Conservation (phyloP, 768 basidiomycete species). For the Lactarius indigo region DNA sequence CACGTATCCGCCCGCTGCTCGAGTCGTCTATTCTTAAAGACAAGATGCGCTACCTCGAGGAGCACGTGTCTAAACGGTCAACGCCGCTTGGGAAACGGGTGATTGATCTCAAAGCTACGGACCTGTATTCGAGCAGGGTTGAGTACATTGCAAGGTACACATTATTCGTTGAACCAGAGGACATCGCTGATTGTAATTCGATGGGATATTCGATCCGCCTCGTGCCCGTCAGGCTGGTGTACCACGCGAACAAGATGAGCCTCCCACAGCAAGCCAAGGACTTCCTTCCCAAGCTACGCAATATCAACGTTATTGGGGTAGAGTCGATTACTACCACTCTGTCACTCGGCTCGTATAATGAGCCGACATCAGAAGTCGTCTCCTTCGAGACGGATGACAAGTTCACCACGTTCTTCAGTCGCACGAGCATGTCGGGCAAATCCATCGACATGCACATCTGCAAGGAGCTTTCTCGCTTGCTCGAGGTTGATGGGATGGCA, state of each 20-base stretch:
- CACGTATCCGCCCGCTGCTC: constrained; percentile 17
- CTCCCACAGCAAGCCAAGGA: not conserved
- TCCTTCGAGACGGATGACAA: constrained; percentile 7
- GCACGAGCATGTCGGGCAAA: not conserved
- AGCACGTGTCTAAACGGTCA: constrained; percentile 9
- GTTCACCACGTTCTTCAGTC: constrained; percentile 17
- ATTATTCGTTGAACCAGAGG: not conserved
- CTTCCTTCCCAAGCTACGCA: constrained; percentile 15
- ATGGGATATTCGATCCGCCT: not conserved
- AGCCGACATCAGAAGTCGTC: constrained; percentile 9
- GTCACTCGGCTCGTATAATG: not conserved
- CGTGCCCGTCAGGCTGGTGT: constrained; percentile 7
- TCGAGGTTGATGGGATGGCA: constrained; percentile 3
- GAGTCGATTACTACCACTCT: constrained; percentile 15
- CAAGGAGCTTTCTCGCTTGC: constrained; percentile 2
- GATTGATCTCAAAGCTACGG: constrained; percentile 8
- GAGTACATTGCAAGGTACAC: constrained; percentile 19
- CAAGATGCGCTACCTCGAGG: constrained; percentile 16
- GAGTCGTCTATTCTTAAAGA: constrained; percentile 18
- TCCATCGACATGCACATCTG: constrained; percentile 12
- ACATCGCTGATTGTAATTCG: not conserved
- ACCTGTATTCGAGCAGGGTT: constrained; percentile 19
- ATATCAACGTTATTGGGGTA: constrained; percentile 16
- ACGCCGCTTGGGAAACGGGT: constrained; percentile 12
- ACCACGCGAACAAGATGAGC: constrained; percentile 2